A percentile compares a stretch with the other conserved stretches of the same genome.
These are phyloP conservation scores for Diddensiella transvaalensis DNA, from an alignment of 805 yeast species.

Conservation along the genomic window DNA sequence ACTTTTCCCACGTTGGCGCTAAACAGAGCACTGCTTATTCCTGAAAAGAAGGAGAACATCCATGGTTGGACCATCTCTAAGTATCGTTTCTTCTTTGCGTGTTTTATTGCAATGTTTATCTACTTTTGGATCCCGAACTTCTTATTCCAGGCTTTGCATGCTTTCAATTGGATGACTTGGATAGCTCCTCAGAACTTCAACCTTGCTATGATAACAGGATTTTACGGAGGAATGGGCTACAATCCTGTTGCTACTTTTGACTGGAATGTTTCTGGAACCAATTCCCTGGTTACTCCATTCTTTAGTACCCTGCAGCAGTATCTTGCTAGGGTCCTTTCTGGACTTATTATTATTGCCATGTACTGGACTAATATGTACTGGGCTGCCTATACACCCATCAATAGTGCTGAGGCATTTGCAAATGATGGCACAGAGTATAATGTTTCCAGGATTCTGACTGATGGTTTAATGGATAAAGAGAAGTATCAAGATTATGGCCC, in stretches of 20 bases:
- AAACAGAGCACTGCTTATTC: constrained; percentile 41
- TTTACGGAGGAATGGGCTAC: constrained; percentile 43
- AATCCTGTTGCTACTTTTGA: constrained; percentile 47
- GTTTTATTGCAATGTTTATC: constrained; percentile 39
- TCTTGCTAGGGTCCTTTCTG: constrained; percentile 9
- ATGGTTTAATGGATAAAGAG: constrained; percentile 39
- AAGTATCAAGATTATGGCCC: constrained; percentile 50
- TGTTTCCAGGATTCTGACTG: constrained; percentile 43
- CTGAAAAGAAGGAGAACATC: constrained; percentile 20
- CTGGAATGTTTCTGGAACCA: constrained; percentile 34
- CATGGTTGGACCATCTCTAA: constrained; percentile 58
- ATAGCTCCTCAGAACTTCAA: constrained; percentile 48
- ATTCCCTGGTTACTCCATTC: constrained; percentile 33
- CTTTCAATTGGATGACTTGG: constrained; percentile 61
- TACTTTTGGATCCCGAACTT: constrained; percentile 61
- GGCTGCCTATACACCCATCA: constrained; percentile 58
- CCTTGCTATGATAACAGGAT: constrained; percentile 50
- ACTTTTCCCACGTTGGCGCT: constrained; percentile 56
- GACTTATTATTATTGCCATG: constrained; percentile 40
- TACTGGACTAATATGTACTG: constrained; percentile 54
- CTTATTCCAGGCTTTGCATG: constrained; percentile 53
- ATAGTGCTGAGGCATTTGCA: constrained; percentile 50
- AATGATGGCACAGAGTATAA: constrained; percentile 49
- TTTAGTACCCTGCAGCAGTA: constrained; percentile 40
- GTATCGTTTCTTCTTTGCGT: constrained; percentile 39